Evolutionary conservation across 768 basidiomycete species (phyloP).

Genomic region (Mycena maculata): DNA sequence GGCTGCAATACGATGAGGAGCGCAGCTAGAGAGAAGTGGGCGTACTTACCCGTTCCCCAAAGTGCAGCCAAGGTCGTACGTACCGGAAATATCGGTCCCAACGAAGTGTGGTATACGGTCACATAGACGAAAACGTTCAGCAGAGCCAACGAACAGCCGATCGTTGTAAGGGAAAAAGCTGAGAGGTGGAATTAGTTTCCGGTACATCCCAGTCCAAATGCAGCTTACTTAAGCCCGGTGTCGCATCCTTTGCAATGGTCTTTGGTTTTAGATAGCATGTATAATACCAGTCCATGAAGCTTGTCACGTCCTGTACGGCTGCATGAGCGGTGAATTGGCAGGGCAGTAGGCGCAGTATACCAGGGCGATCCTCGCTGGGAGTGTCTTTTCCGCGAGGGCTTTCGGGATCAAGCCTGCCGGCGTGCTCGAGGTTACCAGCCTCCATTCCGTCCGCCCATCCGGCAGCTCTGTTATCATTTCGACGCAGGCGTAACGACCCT

Average conservation of each 20-base stretch:
- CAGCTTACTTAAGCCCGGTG: neutral
- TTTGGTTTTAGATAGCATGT: conserved; percentile 4
- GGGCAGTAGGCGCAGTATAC: neutral
- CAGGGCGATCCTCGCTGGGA: conserved; percentile 18
- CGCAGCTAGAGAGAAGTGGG: no score
- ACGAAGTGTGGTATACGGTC: neutral
- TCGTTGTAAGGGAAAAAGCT: neutral
- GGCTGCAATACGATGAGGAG: neutral
- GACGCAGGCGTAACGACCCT: conserved; percentile 19
- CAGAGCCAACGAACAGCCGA: conserved; percentile 5
- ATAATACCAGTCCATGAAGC: conserved; percentile 19
- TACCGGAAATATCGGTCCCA: neutral
- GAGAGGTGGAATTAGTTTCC: neutral
- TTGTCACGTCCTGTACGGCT: neutral
- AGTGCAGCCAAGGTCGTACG: conserved; percentile 3
- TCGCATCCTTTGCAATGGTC: neutral
- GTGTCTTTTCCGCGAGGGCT: conserved; percentile 7
- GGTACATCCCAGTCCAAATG: neutral
- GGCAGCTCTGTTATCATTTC: conserved; percentile 14
- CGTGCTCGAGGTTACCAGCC: conserved; percentile 15
- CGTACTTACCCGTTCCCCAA: conserved; percentile 5
- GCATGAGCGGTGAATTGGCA: neutral
- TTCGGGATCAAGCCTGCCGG: conserved; percentile 16
- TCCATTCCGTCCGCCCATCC: conserved; percentile 17
- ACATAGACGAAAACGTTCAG: conserved; percentile 1